A percentile compares a stretch with the other conserved stretches of the same genome.
phyloP scores from a whole-genome alignment of 345 rosid genomes.

The Salix viminalis region DNA sequence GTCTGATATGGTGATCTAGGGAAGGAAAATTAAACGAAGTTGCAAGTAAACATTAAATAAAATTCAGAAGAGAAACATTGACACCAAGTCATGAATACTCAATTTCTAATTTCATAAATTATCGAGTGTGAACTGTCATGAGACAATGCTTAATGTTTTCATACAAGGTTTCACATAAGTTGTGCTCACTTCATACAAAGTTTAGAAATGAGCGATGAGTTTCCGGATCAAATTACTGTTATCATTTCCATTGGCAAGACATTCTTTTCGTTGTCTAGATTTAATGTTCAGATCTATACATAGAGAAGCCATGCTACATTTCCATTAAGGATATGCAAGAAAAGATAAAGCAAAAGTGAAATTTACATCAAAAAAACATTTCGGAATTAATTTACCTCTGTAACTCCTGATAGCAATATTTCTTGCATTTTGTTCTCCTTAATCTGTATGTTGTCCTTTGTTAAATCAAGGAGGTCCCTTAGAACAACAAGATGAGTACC shows the following conservation, averaged over 20 bases:
- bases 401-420: constrained; percentile 59
- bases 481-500: neutral
- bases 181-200: neutral
- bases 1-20: constrained; percentile 46
- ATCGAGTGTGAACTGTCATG: neutral
- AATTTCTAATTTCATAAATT: too few species aligned
- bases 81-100: neutral
- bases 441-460: constrained; percentile 77
- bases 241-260: neutral
- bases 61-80: neutral
- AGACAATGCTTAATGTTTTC: neutral
- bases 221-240: neutral
- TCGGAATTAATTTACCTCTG: constrained; percentile 29
- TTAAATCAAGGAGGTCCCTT: constrained; percentile 78
- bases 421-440: constrained; percentile 74
- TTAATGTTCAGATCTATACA: neutral
- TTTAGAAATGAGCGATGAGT: neutral
- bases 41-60: neutral
- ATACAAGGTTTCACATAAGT: neutral
- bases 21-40: constrained; percentile 16
- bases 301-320: neutral
- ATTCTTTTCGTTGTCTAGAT: neutral
- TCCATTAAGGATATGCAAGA: neutral
- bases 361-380: neutral
- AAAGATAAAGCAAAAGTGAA: neutral